Percentiles rank a stretch among this genome's conserved stretches.
These are phyloP conservation scores for Sclerospora graminicola DNA, from an alignment of 352 stramenopile species.

Conservation along the genomic window DNA sequence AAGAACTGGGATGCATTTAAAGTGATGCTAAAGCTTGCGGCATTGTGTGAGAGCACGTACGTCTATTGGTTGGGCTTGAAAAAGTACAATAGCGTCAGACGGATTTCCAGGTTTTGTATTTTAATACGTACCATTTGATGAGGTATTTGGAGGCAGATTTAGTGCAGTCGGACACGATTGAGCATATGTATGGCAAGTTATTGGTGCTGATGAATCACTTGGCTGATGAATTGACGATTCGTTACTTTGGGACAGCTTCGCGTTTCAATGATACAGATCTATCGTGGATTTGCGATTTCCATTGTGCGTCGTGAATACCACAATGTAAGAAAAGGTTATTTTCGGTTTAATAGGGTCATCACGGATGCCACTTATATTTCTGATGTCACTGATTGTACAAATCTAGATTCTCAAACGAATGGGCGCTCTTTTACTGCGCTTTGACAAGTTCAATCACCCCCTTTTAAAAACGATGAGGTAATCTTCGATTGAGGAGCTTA, in stretches of 20 bases:
- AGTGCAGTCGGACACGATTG: conserved; percentile 42
- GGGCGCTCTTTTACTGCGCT: too few relatives aligned
- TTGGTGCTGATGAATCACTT: conserved; percentile 51
- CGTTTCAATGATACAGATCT: too few relatives aligned
- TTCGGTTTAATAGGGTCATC: too few relatives aligned
- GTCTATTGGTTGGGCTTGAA: background rate
- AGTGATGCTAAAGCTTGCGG: conserved; percentile 42
- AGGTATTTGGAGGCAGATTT: conserved; percentile 51
- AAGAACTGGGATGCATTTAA: conserved; percentile 37
- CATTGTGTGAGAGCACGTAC: conserved; percentile 66
- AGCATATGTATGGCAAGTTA: conserved; percentile 50
- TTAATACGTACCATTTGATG: conserved; percentile 46
- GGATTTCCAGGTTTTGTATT: background rate
- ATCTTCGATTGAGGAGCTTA: conserved; percentile 68
- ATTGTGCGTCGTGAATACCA: too few relatives aligned
- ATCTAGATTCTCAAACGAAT: too few relatives aligned
- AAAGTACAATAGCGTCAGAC: background rate
- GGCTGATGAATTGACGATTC: too few relatives aligned
- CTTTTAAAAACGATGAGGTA: too few relatives aligned
- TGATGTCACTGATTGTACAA: background rate
- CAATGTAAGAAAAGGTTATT: conserved; percentile 18
- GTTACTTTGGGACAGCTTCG: conserved; percentile 32
- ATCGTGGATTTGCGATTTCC: too few relatives aligned
- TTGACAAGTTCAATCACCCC: too few relatives aligned
- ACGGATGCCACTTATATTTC: conserved; percentile 1